Percentiles rank a stretch among this genome's conserved stretches.
Evolutionary conservation across 495 filamentous ascomycete genomes (phyloP).

Genomic region (Penicillium macrosclerotiorum): DNA sequence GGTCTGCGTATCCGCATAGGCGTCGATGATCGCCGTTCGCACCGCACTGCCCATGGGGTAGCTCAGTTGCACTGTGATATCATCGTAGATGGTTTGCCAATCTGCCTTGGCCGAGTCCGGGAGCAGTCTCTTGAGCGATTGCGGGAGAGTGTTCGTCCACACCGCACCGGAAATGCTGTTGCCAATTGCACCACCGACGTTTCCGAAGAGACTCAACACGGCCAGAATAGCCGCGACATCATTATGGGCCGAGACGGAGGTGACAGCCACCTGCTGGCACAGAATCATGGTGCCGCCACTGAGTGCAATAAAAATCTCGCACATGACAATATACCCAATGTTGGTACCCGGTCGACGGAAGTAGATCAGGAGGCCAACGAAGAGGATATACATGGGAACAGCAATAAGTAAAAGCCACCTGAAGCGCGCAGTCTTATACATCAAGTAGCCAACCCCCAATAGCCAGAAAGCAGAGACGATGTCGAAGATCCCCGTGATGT

Average conservation of each 20-base stretch:
- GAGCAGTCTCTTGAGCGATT: conserved; percentile 50
- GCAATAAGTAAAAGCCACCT: conserved; percentile 38
- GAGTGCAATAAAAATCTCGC: conserved; percentile 70
- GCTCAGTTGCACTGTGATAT: conserved; percentile 44
- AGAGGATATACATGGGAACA: conserved; percentile 61
- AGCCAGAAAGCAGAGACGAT: conserved; percentile 46
- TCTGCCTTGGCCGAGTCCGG: conserved; percentile 43
- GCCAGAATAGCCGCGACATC: conserved; percentile 68
- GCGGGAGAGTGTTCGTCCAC: conserved; percentile 61
- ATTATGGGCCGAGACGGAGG: conserved; percentile 63
- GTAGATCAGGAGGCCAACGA: conserved; percentile 57
- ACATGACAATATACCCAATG: conserved; percentile 69
- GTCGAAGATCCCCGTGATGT: conserved; percentile 51
- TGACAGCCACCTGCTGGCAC: conserved; percentile 62
- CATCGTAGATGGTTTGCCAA: conserved; percentile 48
- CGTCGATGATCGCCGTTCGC: conserved; percentile 47
- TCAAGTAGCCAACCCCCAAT: conserved; percentile 50
- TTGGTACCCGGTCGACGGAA: conserved; percentile 60
- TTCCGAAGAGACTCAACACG: conserved; percentile 57
- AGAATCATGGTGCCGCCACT: conserved; percentile 58
- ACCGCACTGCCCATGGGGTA: conserved; percentile 49
- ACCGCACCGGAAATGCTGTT: conserved; percentile 61
- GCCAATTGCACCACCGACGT: conserved; percentile 66
- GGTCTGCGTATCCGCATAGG: conserved; percentile 55
- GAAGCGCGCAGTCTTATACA: conserved; percentile 57